Percentiles rank a stretch among this genome's conserved stretches.
phyloP scores from a whole-genome alignment of 2,329 filamentous ascomycete genomes.

The Orbilia oligospora region DNA sequence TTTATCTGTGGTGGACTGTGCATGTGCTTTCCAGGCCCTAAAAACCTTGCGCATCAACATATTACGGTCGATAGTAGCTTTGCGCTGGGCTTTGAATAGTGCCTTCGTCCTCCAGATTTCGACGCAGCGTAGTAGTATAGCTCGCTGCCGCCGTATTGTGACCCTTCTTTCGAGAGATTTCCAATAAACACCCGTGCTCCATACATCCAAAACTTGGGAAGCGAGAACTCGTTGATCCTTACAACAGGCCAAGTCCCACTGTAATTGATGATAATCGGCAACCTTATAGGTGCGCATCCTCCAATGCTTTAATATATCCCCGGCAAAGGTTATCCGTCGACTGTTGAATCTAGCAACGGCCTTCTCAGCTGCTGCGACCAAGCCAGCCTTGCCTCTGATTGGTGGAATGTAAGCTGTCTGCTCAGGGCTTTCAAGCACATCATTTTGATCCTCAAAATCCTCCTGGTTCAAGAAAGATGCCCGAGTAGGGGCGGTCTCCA shows the following conservation, averaged over 20 bases:
- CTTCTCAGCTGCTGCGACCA: conserved; percentile 53
- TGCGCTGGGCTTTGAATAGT: conserved; percentile 38
- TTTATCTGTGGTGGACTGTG: conserved; percentile 28
- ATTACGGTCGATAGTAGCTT: conserved; percentile 46
- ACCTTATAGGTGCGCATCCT: conserved; percentile 39
- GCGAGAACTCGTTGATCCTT: conserved; percentile 52
- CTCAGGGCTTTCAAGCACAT: conserved; percentile 36
- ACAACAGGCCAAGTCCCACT: conserved; percentile 56
- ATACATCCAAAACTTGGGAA: conserved; percentile 56
- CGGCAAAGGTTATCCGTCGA: conserved; percentile 33
- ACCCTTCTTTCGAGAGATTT: conserved; percentile 45
- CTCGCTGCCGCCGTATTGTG: conserved; percentile 23
- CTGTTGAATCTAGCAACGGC: conserved; percentile 47
- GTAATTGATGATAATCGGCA: conserved; percentile 50
- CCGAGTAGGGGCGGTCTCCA: conserved; percentile 45
- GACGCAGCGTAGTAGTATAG: conserved; percentile 32
- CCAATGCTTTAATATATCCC: conserved; percentile 48
- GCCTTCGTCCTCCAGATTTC: conserved; percentile 54
- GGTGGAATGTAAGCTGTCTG: conserved; percentile 54
- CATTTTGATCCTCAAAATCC: conserved; percentile 57
- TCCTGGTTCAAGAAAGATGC: conserved; percentile 53
- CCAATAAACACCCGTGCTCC: conserved; percentile 48
- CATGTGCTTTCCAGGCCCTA: conserved; percentile 46
- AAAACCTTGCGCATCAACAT: conserved; percentile 59
- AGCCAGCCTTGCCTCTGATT: conserved; percentile 44